Percentiles rank a stretch among this genome's conserved stretches.
These are phyloP conservation scores for Rhinocladiella similis DNA, from an alignment of 2,329 filamentous ascomycete genomes.

Conservation along the genomic window DNA sequence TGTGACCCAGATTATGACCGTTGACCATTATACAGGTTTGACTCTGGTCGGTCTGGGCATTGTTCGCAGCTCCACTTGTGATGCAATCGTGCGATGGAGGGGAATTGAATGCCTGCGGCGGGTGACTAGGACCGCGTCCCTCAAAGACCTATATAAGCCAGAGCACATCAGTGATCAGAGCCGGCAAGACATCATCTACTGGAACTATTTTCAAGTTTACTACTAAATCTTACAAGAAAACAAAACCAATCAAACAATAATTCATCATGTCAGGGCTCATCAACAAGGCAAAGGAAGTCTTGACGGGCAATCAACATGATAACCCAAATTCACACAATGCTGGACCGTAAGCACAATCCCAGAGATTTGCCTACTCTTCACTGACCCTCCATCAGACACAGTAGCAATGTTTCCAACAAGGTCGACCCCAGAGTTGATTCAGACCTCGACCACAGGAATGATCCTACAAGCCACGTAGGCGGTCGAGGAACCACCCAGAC, in stretches of 20 bases:
- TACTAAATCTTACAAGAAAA: no score
- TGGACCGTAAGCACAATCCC: slow-evolving; percentile 1
- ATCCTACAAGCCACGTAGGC: slow-evolving; percentile 15
- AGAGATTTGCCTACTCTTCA: background rate
- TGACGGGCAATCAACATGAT: slow-evolving; percentile 34
- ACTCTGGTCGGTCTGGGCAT: no score
- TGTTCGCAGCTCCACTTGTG: background rate
- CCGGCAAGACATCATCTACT: no score
- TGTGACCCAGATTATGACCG: background rate
- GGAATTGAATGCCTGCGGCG: no score
- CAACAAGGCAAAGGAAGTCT: slow-evolving; percentile 50
- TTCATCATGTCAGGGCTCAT: slow-evolving; percentile 47
- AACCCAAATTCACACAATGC: slow-evolving; percentile 25
- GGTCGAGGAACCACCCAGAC: slow-evolving; percentile 18
- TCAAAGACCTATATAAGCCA: background rate
- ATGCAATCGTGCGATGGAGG: background rate
- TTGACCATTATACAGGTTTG: background rate
- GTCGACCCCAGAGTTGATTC: slow-evolving; percentile 38
- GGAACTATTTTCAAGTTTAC: background rate
- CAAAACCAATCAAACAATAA: background rate
- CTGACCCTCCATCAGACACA: slow-evolving; percentile 33
- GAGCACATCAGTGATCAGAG: no score
- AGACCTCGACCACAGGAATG: slow-evolving; percentile 28
- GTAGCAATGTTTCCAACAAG: slow-evolving; percentile 47
- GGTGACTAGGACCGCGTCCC: no score